A percentile compares a stretch with the other conserved stretches of the same genome.
Conservation (phyloP, 768 basidiomycete species). For the Botryobasidium botryosum region DNA sequence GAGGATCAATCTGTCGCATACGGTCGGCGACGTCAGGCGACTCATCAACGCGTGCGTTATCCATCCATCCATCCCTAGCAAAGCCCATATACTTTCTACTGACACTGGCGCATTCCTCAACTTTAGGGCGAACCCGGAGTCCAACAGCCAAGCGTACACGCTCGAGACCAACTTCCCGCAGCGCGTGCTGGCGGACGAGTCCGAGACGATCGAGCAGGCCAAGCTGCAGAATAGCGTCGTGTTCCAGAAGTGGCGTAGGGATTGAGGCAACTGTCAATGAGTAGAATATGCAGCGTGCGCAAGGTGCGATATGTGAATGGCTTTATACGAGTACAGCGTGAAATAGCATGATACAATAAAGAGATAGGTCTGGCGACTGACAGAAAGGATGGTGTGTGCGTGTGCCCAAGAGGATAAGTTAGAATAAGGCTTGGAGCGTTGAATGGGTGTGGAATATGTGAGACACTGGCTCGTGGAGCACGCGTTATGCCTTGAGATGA, state of each 20-base stretch:
- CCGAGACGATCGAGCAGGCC: conserved; percentile 51
- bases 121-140: conserved; percentile 52
- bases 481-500: background rate
- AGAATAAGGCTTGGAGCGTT: background rate
- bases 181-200: conserved; percentile 45
- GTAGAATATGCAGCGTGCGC: background rate
- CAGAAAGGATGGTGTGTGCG: background rate
- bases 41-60: conserved; percentile 77
- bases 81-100: background rate
- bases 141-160: conserved; percentile 42
- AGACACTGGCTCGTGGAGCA: no score
- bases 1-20: conserved; percentile 83
- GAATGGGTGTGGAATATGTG: no score
- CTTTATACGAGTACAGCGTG: background rate
- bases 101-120: background rate
- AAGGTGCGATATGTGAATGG: background rate
- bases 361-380: background rate
- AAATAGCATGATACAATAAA: background rate
- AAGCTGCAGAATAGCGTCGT: conserved; percentile 68
- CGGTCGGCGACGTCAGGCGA: conserved; percentile 63
- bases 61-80: background rate
- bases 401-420: background rate
- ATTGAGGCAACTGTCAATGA: no score
- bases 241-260: conserved; percentile 60
- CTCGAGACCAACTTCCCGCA: conserved; percentile 85